Base-by-base conservation (phyloP, 352 stramenopile genomes). In the Phytopythium helicoides region DNA sequence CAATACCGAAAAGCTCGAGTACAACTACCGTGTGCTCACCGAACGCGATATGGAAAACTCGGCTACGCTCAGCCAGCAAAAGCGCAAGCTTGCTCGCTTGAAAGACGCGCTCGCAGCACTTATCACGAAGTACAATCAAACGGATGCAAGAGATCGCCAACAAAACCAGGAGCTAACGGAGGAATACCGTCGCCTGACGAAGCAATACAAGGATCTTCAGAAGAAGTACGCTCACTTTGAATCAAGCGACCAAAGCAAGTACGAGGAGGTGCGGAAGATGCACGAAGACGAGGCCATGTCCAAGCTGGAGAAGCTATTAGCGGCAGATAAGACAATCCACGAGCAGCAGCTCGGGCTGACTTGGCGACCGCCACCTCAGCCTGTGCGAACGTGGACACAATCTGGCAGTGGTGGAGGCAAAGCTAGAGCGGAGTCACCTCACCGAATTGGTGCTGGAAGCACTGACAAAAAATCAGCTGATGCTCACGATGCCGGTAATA, bases 1-100 rank as follows among this genome's bases (percentile, higher is more conserved):
- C 53, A 98, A 98, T 59, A 98, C 92, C 9, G 94, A 98, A 56
- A 98, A 98, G 60, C 81, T 98, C 46, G 94, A 98, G 69, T 98
- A 98, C 71, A 98, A 98, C 59, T 98, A 97, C 68, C 78, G 92
- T 22, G 91, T 98, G 8, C 76, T 98, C 10, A 98, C 87, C 0
- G 93, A 98, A 54, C 74, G 91, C 15, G 93, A 98, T 55, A 96
- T 96, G 81, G 94, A 98, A 48, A 98, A 98, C 70, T 97, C 83
- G 31, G 88, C 83, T 18, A 97, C 88, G 10, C 57, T 98, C 22
- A 85, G 72, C 19, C 85, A 97, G 62, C 94, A 98, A 60, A 98
- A 98, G 71, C 79, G 88, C 48, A 97, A 98, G 61, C 61, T 98
- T 28, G 87, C 81, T 26, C 80, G 91, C 10, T 75, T 98, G 54